A percentile compares a stretch with the other conserved stretches of the same genome.
phyloP scores from a whole-genome alignment of 495 filamentous ascomycete genomes.

The Pyronema omphalodes region DNA sequence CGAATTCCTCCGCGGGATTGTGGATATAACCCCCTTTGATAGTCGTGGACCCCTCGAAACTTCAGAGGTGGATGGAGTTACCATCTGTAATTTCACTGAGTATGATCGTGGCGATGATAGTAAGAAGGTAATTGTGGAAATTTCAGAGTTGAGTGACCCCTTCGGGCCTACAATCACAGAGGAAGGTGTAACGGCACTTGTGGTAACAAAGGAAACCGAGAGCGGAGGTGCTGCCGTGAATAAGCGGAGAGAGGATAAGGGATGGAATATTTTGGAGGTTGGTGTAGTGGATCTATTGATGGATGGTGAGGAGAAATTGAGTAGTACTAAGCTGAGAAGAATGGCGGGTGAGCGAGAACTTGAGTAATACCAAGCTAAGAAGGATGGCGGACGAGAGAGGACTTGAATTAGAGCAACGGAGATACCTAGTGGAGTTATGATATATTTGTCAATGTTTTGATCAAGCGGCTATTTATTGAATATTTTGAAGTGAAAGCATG shows the following conservation, averaged over 20 bases:
- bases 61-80: constrained; percentile 11
- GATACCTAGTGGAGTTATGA: neutral
- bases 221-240: constrained; percentile 73
- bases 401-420: constrained; percentile 66
- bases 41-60: constrained; percentile 18
- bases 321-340: constrained; percentile 58
- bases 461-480: no score
- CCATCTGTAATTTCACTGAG: neutral
- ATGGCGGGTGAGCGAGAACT: constrained; percentile 49
- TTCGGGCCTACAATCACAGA: constrained; percentile 87
- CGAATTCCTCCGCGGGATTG: constrained; percentile 51
- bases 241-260: constrained; percentile 52
- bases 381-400: constrained; percentile 42
- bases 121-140: constrained; percentile 35
- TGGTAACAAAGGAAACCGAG: constrained; percentile 80
- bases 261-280: constrained; percentile 56
- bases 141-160: constrained; percentile 69
- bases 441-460: no score
- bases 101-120: neutral
- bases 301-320: constrained; percentile 62
- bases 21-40: constrained; percentile 28
- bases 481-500: no score
- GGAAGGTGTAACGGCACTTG: constrained; percentile 54
- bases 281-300: constrained; percentile 65
- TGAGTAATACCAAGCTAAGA: constrained; percentile 69